Evolutionary conservation across 768 basidiomycete genomes (phyloP).

Genomic region (Auricularia sp.): DNA sequence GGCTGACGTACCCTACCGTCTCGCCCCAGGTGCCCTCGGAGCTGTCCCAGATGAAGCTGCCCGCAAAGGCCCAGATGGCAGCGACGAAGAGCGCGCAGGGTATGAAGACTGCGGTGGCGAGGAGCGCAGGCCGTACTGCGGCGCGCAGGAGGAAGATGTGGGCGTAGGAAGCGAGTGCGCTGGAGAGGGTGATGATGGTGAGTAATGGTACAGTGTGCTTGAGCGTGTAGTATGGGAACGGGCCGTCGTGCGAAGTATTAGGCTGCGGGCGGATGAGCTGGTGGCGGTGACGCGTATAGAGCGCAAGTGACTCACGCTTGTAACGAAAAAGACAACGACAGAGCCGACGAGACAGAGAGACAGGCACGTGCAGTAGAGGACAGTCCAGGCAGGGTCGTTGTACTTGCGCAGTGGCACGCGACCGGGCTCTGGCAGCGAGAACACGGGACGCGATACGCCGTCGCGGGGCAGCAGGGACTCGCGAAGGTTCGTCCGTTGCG

Average conservation of each 20-base stretch:
- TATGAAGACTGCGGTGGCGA: conserved; percentile 65
- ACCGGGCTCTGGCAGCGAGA: conserved; percentile 69
- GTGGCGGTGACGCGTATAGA: conserved; percentile 10
- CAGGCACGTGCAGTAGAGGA: conserved; percentile 52
- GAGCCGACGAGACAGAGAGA: conserved; percentile 52
- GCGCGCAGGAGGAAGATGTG: conserved; percentile 69
- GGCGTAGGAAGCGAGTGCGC: conserved; percentile 60
- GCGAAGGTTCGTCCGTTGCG: conserved; percentile 48
- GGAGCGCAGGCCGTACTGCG: conserved; percentile 77
- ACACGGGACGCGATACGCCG: conserved; percentile 51
- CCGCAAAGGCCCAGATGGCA: conserved; percentile 71
- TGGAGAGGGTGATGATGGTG: conserved; percentile 59
- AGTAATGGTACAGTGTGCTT: conserved; percentile 71
- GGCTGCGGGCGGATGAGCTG: conserved; percentile 15
- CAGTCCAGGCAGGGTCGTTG: conserved; percentile 66
- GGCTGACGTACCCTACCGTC: conserved; percentile 54
- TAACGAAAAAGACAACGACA: conserved; percentile 55
- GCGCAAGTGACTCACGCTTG: conserved; percentile 28
- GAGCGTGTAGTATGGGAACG: conserved; percentile 56
- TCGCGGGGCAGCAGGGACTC: conserved; percentile 72
- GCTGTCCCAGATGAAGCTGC: conserved; percentile 59
- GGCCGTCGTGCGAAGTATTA: conserved; percentile 14
- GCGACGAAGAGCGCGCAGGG: conserved; percentile 66
- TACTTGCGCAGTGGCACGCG: conserved; percentile 62
- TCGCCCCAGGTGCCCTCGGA: conserved; percentile 68